These are phyloP conservation scores for Exophiala calicioides DNA, from an alignment of 2,329 filamentous ascomycete species.

Conservation along the genomic window DNA sequence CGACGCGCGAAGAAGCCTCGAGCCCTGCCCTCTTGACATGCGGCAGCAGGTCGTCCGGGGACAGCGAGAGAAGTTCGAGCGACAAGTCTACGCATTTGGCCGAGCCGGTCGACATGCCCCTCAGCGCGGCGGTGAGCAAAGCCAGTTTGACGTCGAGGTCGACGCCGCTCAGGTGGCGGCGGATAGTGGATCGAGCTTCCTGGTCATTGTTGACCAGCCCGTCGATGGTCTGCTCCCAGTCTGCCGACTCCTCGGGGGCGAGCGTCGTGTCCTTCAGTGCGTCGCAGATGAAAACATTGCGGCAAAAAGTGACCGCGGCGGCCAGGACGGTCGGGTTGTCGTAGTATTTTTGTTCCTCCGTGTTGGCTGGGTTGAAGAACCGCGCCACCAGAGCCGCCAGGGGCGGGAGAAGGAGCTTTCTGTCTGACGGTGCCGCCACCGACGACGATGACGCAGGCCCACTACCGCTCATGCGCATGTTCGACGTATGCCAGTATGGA, in stretches of 20 bases:
- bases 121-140: constrained; percentile 47
- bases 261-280: constrained; percentile 52
- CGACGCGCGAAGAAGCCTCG: constrained; percentile 12
- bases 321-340: constrained; percentile 58
- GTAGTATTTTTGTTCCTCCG: constrained; percentile 37
- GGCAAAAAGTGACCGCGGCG: constrained; percentile 69
- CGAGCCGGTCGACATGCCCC: constrained; percentile 43
- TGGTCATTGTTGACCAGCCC: constrained; percentile 27
- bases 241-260: constrained; percentile 64
- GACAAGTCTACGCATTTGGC: constrained; percentile 52
- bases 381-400: constrained; percentile 48
- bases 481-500: constrained; percentile 63
- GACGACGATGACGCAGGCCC: no score
- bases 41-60: constrained; percentile 47
- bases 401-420: constrained; percentile 39
- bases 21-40: constrained; percentile 6
- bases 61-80: constrained; percentile 57
- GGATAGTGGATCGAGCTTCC: constrained; percentile 22
- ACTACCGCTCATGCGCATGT: constrained; percentile 17
- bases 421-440: background rate
- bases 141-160: constrained; percentile 35
- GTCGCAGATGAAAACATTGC: constrained; percentile 61
- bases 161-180: constrained; percentile 21
- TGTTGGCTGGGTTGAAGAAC: constrained; percentile 46
- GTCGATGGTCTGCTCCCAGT: constrained; percentile 82